Base-by-base conservation (phyloP, 2,329 filamentous ascomycete species). In the Tolypocladium capitatum region DNA sequence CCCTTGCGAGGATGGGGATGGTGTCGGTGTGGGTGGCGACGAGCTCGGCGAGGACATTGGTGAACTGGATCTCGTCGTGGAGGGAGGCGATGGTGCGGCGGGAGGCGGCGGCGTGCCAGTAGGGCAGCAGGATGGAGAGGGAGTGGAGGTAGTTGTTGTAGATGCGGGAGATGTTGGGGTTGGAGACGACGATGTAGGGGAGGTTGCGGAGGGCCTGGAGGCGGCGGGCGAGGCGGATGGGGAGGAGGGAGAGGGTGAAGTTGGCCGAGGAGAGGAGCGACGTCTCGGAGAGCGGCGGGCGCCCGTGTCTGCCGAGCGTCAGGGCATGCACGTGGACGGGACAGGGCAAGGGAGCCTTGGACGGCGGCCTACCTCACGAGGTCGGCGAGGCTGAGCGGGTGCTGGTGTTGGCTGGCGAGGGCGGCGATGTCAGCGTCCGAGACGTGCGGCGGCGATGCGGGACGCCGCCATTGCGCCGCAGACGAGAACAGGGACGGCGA, bases 171-270 rank as follows among this genome's bases (percentile, higher is more conserved):
- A 98, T 89, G 63, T 96, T 88, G 1, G 89, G 87, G 63, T 98
- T 97, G n/a, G 91, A 90, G 27, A 98, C 92, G 48, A 98, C 91
- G 54, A 98, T 97, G 66, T 91, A 98, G 0, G 92, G 92, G 9
- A 98, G 79, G 62, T 94, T 95, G 53, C 90, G 84, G 18, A 98
- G 74, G 40, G 89, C 88, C 64, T 95, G 86, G 54, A 98, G 94
- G 48, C 92, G 87, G 63, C 94, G 88, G 27, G 92, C 92, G 27
- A 98, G 81, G 34, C 92, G 87, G 45, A 92, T 86, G 14, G 92
- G 92, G 10, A 97, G 81, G 46, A 96, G 84, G 28, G 84, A 86
- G 55, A 97, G 83, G 13, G 92, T 94, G 69, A 97, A 97, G 70
- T 96, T 95, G 52, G 92, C 92, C 2, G 90, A 96, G 34, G 84